Evolutionary conservation across 2,329 filamentous ascomycete species (phyloP), one percentile per base, ranked within the genome.

Genomic region (Cryphonectria carpinicola): DNA sequence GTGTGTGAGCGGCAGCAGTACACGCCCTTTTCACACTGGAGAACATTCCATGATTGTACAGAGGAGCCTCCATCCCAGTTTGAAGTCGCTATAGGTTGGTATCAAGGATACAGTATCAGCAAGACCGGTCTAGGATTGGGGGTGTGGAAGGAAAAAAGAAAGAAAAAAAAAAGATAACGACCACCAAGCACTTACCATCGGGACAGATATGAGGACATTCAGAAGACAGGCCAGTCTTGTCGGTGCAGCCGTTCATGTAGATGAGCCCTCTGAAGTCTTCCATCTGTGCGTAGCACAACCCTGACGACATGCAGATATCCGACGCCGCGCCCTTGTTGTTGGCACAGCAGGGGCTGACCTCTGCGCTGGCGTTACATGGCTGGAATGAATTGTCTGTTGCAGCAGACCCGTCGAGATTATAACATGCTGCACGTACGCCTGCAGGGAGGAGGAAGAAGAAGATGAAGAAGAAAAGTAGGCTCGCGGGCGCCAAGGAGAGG

Each of bases 241-340:
- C 74, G 6, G 74, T 76, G 52, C 74, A 76, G 60, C 75, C 75
- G 54, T 74, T 74, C 28, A 71, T 64, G 28, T 73, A 76, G 25
- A 76, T 72, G 41, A 74, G 62, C 46, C 75, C 75, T 32, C 70
- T 63, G 25, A 37, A 72, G 5, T 56, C 67, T 13, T 39, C 14
- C 14, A 73, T 69, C 52, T 76, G 73, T 3, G 71, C 71, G 37
- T 73, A 73, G 56, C 75, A 76, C 22, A 76, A 70, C 4, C 75
- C 74, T 2, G 72, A 76, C 17, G 69, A 70, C 69, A 75, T 43
- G 66, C 75, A 76, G 28, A 76, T 71, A 25, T 76, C 75, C 19
- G 74, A 73, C 6, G 54, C 62, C 14, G 49, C 2, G 58, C 68
- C 63, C 54, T 75, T 74, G 65, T 73, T 70, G 37, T 58, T 65